Evolutionary conservation across 2,329 filamentous ascomycete genomes (phyloP), one percentile per base, ranked within the genome.

Genomic region (Cercospora nicotianae): DNA sequence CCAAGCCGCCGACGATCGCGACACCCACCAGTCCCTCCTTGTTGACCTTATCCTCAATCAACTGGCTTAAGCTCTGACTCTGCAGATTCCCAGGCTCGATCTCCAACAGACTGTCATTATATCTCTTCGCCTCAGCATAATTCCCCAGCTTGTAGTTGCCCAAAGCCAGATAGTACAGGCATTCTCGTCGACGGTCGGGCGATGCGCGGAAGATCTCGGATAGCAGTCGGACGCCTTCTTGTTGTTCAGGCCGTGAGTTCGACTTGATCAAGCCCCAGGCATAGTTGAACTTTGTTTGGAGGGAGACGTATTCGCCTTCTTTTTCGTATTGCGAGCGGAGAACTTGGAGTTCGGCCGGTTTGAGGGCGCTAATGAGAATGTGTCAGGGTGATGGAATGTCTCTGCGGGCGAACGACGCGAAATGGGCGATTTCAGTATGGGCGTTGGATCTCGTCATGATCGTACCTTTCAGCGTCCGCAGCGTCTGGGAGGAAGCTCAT

Each of bases 281-380:
- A 81, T 94, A 98, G 88, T 99, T 99, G 87, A 99, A 99, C 80
- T 98, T 98, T 70, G 95, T 99, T 81, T 99, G 95, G 48, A 99
- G 88, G 68, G 94, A 94, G 69, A 97, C 94, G 84, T 96, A 96
- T 76, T 96, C 92, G 74, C 94, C 95, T 83, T 99, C 95, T 79
- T 97, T 97, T 79, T 98, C 94, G 80, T 95, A 99, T 80, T 99
- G 95, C 69, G 92, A 86, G 72, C 94, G 92, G 64, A 99, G 87
- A 70, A 98, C 95, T 80, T 94, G 90, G 69, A 99, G 90, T 82
- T 99, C 95, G 61, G 92, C 91, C 66, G 92, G 89, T 82, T 95
- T 96, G 71, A 99, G 87, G 73, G 95, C 92, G 78, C 93, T 95
- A 3, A 3, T 28, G 39, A 39, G 5, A 5, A 39, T n/a, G 16